Evolutionary conservation across 108 stramenopile species (phyloP).

Genomic region (Nannochloropsis granulata): DNA sequence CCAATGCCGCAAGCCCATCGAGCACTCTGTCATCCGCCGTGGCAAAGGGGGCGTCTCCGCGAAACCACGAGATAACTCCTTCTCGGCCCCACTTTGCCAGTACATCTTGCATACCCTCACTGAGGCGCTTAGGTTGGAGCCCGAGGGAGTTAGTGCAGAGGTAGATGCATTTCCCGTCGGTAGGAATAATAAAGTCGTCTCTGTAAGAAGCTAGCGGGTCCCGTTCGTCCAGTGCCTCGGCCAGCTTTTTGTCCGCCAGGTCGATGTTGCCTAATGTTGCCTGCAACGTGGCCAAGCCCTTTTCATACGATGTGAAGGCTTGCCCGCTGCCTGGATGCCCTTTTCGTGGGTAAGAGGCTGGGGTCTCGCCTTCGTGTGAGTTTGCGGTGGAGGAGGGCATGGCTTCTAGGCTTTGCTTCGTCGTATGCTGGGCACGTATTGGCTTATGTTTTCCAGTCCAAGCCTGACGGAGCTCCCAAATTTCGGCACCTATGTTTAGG

Average conservation of each 20-base stretch:
- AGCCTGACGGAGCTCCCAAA: no score
- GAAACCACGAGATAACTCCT: constrained; percentile 37
- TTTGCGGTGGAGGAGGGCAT: no score
- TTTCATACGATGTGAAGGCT: not conserved
- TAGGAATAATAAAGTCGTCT: not conserved
- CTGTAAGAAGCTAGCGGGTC: not conserved
- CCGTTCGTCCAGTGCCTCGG: not conserved
- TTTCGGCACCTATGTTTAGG: no score
- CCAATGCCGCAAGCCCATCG: constrained; percentile 13
- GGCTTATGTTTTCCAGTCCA: no score
- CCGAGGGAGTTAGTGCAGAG: constrained; percentile 36
- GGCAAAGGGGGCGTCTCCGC: constrained; percentile 3
- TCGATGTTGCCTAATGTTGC: not conserved
- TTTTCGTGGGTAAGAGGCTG: no score
- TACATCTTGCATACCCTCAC: constrained; percentile 3
- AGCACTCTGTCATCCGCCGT: constrained; percentile 15
- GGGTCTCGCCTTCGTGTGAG: no score
- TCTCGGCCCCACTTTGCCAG: constrained; percentile 23
- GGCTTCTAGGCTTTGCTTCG: no score
- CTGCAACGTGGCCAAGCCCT: not conserved
- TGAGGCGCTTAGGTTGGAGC: constrained; percentile 13
- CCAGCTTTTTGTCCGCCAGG: not conserved
- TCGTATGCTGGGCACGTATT: no score
- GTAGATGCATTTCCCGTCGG: not conserved
- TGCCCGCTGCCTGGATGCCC: no score